Base-by-base conservation (phyloP, 768 basidiomycete genomes). In the Serendipita vermifera region DNA sequence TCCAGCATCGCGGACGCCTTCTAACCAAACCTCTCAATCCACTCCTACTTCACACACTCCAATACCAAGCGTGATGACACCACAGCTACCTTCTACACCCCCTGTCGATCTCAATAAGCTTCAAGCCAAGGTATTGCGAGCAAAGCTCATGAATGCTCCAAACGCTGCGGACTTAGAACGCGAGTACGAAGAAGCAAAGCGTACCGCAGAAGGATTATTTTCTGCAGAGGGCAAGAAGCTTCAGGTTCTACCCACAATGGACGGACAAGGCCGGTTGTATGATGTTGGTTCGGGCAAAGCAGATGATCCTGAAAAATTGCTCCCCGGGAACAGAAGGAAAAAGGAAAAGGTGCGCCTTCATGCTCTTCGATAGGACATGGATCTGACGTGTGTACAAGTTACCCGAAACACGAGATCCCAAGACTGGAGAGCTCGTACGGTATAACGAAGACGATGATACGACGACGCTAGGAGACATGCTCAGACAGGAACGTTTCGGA, bases 391-490 rank as follows among this genome's bases (percentile, higher is more conserved):
- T 60, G 32, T 3, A 5, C 6, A 39, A 9, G 24, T 48, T 59
- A 55, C 83, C 91, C 59, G 90, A 94, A 67, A 91, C 88, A 1
- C 85, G 85, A 55, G 91, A 98, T 64, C 77, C 78, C 15, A 89
- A 87, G 68, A 91, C 91, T 0, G 93, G 93, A 3, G 87, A 97
- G 54, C 72, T 96, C 29, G 69, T 97, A 53, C 80, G 93, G 20
- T 83, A 83, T 67, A 92, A 94, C 68, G 82, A 85, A 2, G 91
- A 97, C 63, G 94, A 97, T 63, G 92, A 97, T 66, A 75, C 75
- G 0, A 77, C 80, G 20, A 87, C 90, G 0, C 75, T 98, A 3
- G 87, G 87, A 1, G 62, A 48, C 14, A 81, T 99, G 76, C 75
- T 98, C 40, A 78, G 96, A 31, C 91, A 96, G 66, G 96, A 99